These are phyloP conservation scores for Martensiomyces pterosporus DNA, from an alignment of 192 early-diverging fungal genomes.

Conservation along the genomic window DNA sequence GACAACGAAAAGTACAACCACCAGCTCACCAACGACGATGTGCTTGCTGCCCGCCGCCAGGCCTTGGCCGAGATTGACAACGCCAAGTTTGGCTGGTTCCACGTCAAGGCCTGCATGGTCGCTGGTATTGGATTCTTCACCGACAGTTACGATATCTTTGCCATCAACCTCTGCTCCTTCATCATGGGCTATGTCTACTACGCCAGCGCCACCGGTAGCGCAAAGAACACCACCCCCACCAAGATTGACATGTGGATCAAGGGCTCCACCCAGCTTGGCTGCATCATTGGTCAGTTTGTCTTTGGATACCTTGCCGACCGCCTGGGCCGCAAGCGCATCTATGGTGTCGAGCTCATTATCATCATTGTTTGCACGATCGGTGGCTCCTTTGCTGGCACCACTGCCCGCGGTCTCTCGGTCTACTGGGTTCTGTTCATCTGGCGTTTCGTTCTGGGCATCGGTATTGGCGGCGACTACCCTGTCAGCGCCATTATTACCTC, in stretches of 20 bases:
- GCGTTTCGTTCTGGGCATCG: conserved; percentile 86
- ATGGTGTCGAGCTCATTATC: conserved; percentile 86
- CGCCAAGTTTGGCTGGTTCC: conserved; percentile 73
- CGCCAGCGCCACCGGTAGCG: conserved; percentile 19
- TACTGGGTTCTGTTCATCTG: conserved; percentile 71
- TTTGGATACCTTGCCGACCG: conserved; percentile 86
- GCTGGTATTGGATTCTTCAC: conserved; percentile 82
- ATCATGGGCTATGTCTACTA: conserved; percentile 76
- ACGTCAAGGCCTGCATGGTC: conserved; percentile 67
- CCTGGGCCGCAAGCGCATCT: conserved; percentile 85
- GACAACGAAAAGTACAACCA: background rate
- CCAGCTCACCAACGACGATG: conserved; percentile 6
- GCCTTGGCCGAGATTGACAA: conserved; percentile 54
- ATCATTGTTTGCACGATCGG: conserved; percentile 82
- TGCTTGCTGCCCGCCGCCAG: conserved; percentile 13
- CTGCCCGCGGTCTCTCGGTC: conserved; percentile 60
- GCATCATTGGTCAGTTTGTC: conserved; percentile 81
- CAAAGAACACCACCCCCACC: conserved; percentile 52
- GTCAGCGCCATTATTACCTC: conserved; percentile 88
- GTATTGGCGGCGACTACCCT: conserved; percentile 93
- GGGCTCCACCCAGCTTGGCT: conserved; percentile 80
- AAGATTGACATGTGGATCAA: conserved; percentile 80
- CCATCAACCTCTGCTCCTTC: conserved; percentile 78
- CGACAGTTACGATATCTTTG: conserved; percentile 89
- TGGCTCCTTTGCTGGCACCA: conserved; percentile 61